Evolutionary conservation across 345 rosid genomes (phyloP), one percentile per base, ranked within the genome.

Genomic region (Eucalyptus polybractea): DNA sequence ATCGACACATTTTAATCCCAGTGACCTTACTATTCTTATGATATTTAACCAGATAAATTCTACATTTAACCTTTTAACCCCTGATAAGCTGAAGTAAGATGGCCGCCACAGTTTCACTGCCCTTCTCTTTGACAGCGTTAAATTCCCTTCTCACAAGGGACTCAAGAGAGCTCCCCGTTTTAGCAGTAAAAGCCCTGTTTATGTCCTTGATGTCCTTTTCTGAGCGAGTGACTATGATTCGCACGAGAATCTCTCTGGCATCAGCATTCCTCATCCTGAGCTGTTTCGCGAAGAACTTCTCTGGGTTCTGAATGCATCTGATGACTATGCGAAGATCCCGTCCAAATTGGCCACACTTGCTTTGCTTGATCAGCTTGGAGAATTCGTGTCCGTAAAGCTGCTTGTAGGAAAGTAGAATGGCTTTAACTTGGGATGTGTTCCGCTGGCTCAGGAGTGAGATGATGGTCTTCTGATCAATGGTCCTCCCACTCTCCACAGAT

Each of bases 321-420:
- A 90, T 88, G 12, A 88, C 88, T 16, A 90, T 86, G 29, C 90
- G 50, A 76, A 91, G 90, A 45, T 88, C 91, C 88, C 87, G 69
- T 2, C 92, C 92, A 5, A 90, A 91, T 51, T 90, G 91, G 89
- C 92, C 90, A 37, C 91, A 91, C 89, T 87, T 90, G 90, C 87
- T 88, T 72, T 42, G 88, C 89, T 91, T 88, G 7, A 90, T 37
- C 21, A 90, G 86, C 88, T 69, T 87, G 50, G 89, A 24, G 88
- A 91, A 88, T 80, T 91, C 91, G n/a, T 90, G 89, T 45, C 92
- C 92, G 33, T 89, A 89, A 16, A 91, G 92, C 86, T 88, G 88
- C 89, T 90, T 91, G 87, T 81, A 91, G 80, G 90, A 90, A 31
- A 86, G 62, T 29, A 91, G 47, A 42, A 90, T 90, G 85, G 89